Evolutionary conservation across 306 rosid genomes (phyloP).

Genomic region (Herpetospermum pedunculosum): DNA sequence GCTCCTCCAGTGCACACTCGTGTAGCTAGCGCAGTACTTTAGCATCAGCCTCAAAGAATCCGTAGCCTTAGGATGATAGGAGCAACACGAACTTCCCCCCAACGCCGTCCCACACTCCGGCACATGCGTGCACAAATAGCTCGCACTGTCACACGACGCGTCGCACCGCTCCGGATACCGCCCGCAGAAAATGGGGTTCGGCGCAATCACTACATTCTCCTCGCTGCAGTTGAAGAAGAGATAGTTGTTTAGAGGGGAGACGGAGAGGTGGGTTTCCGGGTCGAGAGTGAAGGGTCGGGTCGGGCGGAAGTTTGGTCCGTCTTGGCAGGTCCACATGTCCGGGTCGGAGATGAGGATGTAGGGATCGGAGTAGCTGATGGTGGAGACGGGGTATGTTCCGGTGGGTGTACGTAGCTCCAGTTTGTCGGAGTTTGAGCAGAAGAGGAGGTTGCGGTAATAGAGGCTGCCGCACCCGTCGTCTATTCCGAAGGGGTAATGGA

Average conservation of each 20-base stretch:
- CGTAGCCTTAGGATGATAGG: constrained; percentile 71
- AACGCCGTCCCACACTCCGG: constrained; percentile 53
- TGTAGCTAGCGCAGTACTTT: constrained; percentile 57
- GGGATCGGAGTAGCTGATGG: constrained; percentile 60
- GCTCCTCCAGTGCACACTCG: constrained; percentile 84
- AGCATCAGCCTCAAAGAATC: constrained; percentile 73
- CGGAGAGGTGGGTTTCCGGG: constrained; percentile 51
- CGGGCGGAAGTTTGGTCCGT: constrained; percentile 49
- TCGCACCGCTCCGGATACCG: constrained; percentile 70
- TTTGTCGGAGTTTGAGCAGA: constrained; percentile 37
- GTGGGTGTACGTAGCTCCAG: constrained; percentile 83
- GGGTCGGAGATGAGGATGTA: constrained; percentile 71
- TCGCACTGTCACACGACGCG: constrained; percentile 81
- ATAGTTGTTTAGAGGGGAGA: constrained; percentile 68
- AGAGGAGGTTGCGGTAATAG: constrained; percentile 50
- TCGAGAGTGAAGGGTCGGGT: constrained; percentile 72
- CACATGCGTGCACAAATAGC: constrained; percentile 74
- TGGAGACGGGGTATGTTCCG: constrained; percentile 56
- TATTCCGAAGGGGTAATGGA: constrained; percentile 71
- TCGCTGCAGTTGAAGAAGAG: constrained; percentile 86
- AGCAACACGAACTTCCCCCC: constrained; percentile 53
- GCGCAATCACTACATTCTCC: constrained; percentile 51
- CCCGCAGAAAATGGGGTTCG: constrained; percentile 76
- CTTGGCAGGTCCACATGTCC: constrained; percentile 79
- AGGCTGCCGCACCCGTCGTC: constrained; percentile 96